Evolutionary conservation across 2,329 filamentous ascomycete genomes (phyloP).

Genomic region (Penicillium crustosum): DNA sequence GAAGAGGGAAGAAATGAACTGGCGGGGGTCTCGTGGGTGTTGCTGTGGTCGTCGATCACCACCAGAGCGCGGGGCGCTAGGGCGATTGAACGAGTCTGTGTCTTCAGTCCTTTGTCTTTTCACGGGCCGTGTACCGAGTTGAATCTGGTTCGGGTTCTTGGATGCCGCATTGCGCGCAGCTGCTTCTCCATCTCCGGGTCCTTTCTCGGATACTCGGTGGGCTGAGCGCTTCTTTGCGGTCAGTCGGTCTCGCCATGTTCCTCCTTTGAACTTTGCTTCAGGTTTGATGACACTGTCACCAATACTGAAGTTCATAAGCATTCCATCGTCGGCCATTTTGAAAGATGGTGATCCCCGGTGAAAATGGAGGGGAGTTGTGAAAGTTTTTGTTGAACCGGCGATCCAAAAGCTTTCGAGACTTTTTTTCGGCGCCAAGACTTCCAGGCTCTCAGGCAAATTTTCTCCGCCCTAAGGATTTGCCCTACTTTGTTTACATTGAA

Average conservation of each 20-base stretch:
- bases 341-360: slow-evolving; percentile 8
- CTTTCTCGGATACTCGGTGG: slow-evolving; percentile 32
- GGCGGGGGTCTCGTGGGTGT: slow-evolving; percentile 48
- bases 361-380: not conserved
- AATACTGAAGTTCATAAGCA: slow-evolving; percentile 89
- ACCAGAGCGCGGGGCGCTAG: slow-evolving; percentile 11
- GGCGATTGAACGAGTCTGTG: slow-evolving; percentile 28
- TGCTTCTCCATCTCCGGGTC: slow-evolving; percentile 9
- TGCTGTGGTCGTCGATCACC: slow-evolving; percentile 23
- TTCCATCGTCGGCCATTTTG: slow-evolving; percentile 87
- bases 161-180: slow-evolving; percentile 19
- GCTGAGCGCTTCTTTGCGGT: slow-evolving; percentile 70
- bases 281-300: slow-evolving; percentile 64
- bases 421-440: slow-evolving; percentile 27
- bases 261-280: slow-evolving; percentile 72
- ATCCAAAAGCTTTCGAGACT: slow-evolving; percentile 23
- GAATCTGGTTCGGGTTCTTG: slow-evolving; percentile 38
- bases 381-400: slow-evolving; percentile 10
- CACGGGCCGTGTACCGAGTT: slow-evolving; percentile 33
- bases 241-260: slow-evolving; percentile 87
- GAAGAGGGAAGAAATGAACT: slow-evolving; percentile 88
- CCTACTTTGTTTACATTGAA: slow-evolving; percentile 31
- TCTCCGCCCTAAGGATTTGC: slow-evolving; percentile 35
- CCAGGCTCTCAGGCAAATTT: slow-evolving; percentile 29
- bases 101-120: slow-evolving; percentile 46